These are phyloP conservation scores for Cocos nucifera DNA, from an alignment of 176 grass and related monocot genomes.

Conservation along the genomic window DNA sequence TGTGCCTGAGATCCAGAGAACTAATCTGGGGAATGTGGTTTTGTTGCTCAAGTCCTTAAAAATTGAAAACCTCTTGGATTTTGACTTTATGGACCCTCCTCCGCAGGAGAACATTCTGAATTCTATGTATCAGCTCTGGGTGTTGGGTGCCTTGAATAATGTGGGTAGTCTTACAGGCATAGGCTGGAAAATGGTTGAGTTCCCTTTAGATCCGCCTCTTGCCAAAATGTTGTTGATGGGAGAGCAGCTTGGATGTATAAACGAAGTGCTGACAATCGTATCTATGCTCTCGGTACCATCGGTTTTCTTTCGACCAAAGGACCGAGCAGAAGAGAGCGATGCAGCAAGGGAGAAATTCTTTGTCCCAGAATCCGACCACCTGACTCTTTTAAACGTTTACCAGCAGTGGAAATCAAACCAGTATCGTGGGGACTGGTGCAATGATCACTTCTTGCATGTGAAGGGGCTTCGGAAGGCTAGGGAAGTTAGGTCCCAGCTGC, in stretches of 20 bases:
- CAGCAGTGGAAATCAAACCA: conserved; percentile 92
- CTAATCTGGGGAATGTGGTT: conserved; percentile 94
- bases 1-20: conserved; percentile 94
- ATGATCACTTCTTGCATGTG: conserved; percentile 91
- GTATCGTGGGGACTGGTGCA: conserved; percentile 96
- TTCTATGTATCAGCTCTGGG: conserved; percentile 99
- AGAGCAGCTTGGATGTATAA: conserved; percentile 63
- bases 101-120: conserved; percentile 98
- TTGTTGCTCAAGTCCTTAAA: conserved; percentile 86
- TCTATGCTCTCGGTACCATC: conserved; percentile 98
- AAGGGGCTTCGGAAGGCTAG: conserved; percentile 91
- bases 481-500: conserved; percentile 81
- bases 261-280: conserved; percentile 94
- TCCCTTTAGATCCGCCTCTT: conserved; percentile 85
- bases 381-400: conserved; percentile 90
- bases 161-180: conserved; percentile 80
- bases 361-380: conserved; percentile 91
- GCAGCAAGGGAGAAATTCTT: conserved; percentile 98
- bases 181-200: conserved; percentile 99
- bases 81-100: conserved; percentile 98
- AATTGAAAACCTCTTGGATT: conserved; percentile 91
- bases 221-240: conserved; percentile 99
- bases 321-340: conserved; percentile 88
- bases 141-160: conserved; percentile 91
- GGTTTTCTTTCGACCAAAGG: conserved; percentile 97